Conservation (phyloP, 108 stramenopile genomes). For the Cyclotella cryptica region DNA sequence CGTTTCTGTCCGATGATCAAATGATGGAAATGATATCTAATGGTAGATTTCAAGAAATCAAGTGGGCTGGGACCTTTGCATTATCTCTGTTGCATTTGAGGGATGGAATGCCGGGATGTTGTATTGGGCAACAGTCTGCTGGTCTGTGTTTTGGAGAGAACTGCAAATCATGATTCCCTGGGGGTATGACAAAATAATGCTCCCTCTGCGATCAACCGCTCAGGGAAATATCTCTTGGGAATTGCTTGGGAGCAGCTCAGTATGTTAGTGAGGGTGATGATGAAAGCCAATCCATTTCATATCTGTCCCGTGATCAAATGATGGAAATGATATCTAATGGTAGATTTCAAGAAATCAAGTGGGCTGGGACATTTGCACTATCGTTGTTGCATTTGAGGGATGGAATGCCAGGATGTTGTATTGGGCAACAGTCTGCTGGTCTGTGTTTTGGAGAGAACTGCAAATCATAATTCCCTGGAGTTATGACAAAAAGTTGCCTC, state of each 20-base stretch:
- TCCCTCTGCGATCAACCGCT: too few species aligned
- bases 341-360: slow-evolving; percentile 72
- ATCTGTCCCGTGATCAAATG: slow-evolving; percentile 39
- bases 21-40: slow-evolving; percentile 37
- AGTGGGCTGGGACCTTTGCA: slow-evolving; percentile 73
- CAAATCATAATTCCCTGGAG: neutral
- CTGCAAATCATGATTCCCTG: neutral
- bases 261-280: slow-evolving; percentile 59
- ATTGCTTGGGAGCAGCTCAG: too few species aligned
- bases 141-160: slow-evolving; percentile 11
- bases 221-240: too few species aligned
- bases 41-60: slow-evolving; percentile 71
- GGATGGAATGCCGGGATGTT: slow-evolving; percentile 35
- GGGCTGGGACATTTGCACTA: slow-evolving; percentile 71
- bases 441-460: slow-evolving; percentile 9
- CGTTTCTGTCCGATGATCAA: slow-evolving; percentile 39
- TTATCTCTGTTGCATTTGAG: slow-evolving; percentile 57
- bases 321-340: slow-evolving; percentile 46
- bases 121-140: slow-evolving; percentile 9
- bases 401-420: slow-evolving; percentile 30
- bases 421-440: slow-evolving; percentile 4
- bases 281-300: slow-evolving; percentile 57
- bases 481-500: too few species aligned
- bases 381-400: slow-evolving; percentile 53
- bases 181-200: too few species aligned